A percentile compares a stretch with the other conserved stretches of the same genome.
Evolutionary conservation across 345 rosid species (phyloP).

Genomic region (Syzygium oleosum): DNA sequence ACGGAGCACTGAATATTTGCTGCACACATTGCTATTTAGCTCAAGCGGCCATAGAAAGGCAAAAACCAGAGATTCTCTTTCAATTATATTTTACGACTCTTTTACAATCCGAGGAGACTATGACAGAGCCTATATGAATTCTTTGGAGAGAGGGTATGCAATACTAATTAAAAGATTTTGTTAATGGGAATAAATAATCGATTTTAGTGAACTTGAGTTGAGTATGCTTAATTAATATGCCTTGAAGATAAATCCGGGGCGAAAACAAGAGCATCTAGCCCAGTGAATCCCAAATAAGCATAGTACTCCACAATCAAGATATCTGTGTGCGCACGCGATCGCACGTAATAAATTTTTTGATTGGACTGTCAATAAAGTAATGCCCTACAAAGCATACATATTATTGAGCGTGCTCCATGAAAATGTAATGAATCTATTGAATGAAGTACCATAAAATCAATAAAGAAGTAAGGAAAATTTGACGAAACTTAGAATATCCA

Average conservation of each 20-base stretch:
- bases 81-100: not conserved
- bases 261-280: not conserved
- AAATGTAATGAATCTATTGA: not conserved
- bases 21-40: no score
- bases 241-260: not conserved
- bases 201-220: not conserved
- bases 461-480: not conserved
- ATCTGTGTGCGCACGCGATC: not conserved
- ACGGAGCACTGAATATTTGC: no score
- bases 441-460: not conserved
- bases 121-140: not conserved
- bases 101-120: not conserved
- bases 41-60: not conserved
- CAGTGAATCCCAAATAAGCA: not conserved
- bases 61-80: no score
- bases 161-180: not conserved
- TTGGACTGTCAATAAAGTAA: not conserved
- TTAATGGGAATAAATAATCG: not conserved
- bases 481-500: not conserved
- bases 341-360: not conserved
- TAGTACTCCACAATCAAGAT: not conserved
- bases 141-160: not conserved
- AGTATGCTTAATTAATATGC: not conserved
- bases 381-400: not conserved
- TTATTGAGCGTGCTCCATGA: not conserved